phyloP scores from a whole-genome alignment of 2,329 filamentous ascomycete species.

The Claviceps sp. region DNA sequence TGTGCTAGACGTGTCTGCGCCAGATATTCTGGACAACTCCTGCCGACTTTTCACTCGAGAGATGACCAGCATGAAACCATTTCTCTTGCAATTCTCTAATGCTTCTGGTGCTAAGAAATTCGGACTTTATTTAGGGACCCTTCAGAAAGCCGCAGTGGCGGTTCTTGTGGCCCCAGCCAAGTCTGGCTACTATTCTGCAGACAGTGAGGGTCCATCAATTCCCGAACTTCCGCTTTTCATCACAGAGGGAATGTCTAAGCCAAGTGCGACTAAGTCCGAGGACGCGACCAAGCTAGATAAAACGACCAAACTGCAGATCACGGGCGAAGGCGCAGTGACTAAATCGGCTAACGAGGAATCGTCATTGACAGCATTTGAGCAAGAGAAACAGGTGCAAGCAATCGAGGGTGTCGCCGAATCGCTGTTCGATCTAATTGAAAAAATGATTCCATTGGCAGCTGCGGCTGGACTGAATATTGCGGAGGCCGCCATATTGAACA shows the following conservation, averaged over 20 bases:
- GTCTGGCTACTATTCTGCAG: neutral
- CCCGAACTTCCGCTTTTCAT: neutral
- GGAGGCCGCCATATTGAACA: conserved; percentile 8
- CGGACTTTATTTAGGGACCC: conserved; percentile 5
- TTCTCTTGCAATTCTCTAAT: conserved; percentile 11
- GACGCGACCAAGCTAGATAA: neutral
- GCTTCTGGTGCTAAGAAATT: conserved; percentile 8
- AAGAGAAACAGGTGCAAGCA: neutral
- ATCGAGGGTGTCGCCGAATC: conserved; percentile 10
- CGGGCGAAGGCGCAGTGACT: neutral
- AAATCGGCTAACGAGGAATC: conserved; percentile 5
- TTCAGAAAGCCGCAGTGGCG: conserved; percentile 6
- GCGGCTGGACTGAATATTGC: conserved; percentile 4
- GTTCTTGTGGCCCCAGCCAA: neutral
- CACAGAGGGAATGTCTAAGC: neutral
- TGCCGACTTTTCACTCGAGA: conserved; percentile 10
- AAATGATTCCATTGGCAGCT: conserved; percentile 8
- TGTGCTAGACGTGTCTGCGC: conserved; percentile 11
- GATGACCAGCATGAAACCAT: neutral
- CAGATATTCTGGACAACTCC: conserved; percentile 9
- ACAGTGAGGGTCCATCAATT: neutral
- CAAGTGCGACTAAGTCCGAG: neutral
- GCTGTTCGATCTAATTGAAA: conserved; percentile 6
- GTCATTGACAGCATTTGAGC: neutral
- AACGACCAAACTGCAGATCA: neutral